A percentile compares a stretch with the other conserved stretches of the same genome.
Evolutionary conservation across 257 asterid genomes (phyloP).

Genomic region (Schizonepeta tenuifolia): DNA sequence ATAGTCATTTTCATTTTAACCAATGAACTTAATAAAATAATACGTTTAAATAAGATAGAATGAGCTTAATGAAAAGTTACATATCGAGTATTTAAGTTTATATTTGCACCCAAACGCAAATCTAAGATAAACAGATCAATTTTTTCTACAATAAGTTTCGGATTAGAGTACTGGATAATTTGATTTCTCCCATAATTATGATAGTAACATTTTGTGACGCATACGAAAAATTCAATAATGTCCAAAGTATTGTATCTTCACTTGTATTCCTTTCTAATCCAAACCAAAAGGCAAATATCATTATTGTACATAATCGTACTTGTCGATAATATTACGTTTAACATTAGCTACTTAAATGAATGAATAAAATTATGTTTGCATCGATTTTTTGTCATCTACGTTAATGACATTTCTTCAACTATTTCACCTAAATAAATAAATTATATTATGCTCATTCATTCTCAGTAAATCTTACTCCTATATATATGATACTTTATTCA

Average conservation of each 20-base stretch:
- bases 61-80: no score
- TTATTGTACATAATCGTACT: not conserved
- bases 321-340: not conserved
- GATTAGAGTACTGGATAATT: not conserved
- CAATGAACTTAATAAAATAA: no score
- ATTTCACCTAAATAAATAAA: slow-evolving; percentile 15
- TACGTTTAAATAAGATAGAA: no score
- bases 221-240: not conserved
- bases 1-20: no score
- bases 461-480: no score
- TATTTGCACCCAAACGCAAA: not conserved
- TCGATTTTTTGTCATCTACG: not conserved
- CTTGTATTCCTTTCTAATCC: slow-evolving; percentile 2
- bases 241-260: not conserved
- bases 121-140: not conserved
- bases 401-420: slow-evolving; percentile 11
- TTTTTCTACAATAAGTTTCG: not conserved
- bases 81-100: no score
- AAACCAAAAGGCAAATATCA: not conserved
- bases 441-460: no score
- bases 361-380: not conserved
- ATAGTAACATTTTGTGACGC: not conserved
- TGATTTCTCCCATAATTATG: not conserved
- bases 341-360: not conserved
- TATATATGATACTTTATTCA: not conserved